Conservation (phyloP, 768 basidiomycete species). For the Amanita molliuscula region DNA sequence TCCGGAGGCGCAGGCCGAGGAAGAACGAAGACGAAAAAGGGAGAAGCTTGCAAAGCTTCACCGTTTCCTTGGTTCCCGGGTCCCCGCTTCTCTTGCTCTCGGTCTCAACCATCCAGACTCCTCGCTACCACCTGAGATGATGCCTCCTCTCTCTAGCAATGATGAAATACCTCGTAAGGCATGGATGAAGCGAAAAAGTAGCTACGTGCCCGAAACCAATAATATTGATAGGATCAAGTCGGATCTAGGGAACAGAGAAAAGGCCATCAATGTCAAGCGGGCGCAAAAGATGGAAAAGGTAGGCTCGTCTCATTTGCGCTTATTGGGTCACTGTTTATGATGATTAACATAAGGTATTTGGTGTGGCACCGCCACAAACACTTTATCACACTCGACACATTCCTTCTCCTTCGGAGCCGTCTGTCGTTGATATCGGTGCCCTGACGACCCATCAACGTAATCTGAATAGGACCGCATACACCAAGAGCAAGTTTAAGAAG, state of each 20-base stretch:
- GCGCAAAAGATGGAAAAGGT: slow-evolving; percentile 89
- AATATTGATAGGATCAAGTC: slow-evolving; percentile 56
- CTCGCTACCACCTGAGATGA: slow-evolving; percentile 16
- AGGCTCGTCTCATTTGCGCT: slow-evolving; percentile 11
- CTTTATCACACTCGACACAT: slow-evolving; percentile 61
- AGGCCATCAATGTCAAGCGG: slow-evolving; percentile 68
- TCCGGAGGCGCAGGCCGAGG: slow-evolving; percentile 45
- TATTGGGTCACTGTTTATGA: slow-evolving; percentile 3
- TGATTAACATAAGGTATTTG: slow-evolving; percentile 57
- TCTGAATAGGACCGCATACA: slow-evolving; percentile 40
- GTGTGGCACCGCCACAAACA: slow-evolving; percentile 67
- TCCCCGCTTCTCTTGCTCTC: slow-evolving; percentile 60
- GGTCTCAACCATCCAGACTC: slow-evolving; percentile 28
- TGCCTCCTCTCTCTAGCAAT: slow-evolving; percentile 13
- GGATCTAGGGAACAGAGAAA: slow-evolving; percentile 62
- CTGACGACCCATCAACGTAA: slow-evolving; percentile 19
- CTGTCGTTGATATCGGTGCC: slow-evolving; percentile 9
- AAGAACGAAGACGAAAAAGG: slow-evolving; percentile 56
- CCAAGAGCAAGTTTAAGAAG: slow-evolving; percentile 31
- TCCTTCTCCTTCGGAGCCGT: slow-evolving; percentile 25
- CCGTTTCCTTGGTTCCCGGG: slow-evolving; percentile 76
- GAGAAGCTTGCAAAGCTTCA: slow-evolving; percentile 75
- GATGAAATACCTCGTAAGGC: slow-evolving; percentile 23
- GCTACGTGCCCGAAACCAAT: slow-evolving; percentile 42
- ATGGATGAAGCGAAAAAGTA: slow-evolving; percentile 43